Base-by-base conservation (phyloP, 202 grass and related monocot species). In the Cymbopogon flexuosus region DNA sequence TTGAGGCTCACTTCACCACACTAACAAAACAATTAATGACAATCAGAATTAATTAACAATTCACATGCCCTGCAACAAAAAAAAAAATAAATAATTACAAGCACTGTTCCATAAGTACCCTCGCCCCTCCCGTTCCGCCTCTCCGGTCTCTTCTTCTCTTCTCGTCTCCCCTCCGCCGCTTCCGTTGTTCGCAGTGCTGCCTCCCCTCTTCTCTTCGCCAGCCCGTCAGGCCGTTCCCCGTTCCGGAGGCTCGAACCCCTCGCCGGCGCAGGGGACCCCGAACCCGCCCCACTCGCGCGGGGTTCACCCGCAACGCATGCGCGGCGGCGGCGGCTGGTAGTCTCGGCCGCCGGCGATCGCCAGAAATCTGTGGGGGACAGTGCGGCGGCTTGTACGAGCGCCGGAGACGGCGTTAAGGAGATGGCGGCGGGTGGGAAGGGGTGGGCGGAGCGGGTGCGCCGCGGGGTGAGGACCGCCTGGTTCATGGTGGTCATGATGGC, bases 401-500 rank as follows among this genome's bases (percentile, higher is more conserved):
- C 2, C 34, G 36, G 49, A 64, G 73, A 31, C 60, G 30, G 36
- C 62, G 42, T 4, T 10, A 21, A 24, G 70, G 54, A 68, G 74
- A 94, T 93, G 92, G 86, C 90, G 22, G 35, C 83, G 67, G 83
- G 58, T 10, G 94, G 91, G 31, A 98, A 98, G 79, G 95, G 91
- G 15, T 83, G 83, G 64, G 45, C 77, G 23, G 94, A 98, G 92
- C 89, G 81, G 68, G 72, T 87, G 29, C 83, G 86, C 23, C 81
- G 95, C 31, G 86, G 69, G 49, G 60, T 90, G 68, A 82, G 83
- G 46, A 98, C 92, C 2, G 82, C 29, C 3, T 93, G 91, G 79
- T 89, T 98, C 78, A 91, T 98, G 88, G 76, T 93, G 21, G 88
- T 47, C 10, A 84, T 98, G 95, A 42, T 93, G 36, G 92, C 88